Percentiles rank a stretch among this genome's conserved stretches.
phyloP scores from a whole-genome alignment of 148 eudicot species.

The Amaranthus hypochondriacus region DNA sequence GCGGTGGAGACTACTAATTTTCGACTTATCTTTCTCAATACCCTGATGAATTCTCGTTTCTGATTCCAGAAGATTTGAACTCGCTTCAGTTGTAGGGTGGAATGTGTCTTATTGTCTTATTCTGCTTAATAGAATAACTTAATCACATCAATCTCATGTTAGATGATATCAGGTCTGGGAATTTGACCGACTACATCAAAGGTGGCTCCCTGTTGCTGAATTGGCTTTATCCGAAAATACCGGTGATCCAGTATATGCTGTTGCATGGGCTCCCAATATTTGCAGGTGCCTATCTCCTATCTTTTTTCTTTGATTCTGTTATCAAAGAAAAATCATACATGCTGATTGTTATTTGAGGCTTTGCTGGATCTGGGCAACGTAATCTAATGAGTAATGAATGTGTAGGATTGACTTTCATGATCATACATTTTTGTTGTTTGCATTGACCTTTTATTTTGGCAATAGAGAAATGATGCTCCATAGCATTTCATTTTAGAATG shows the following conservation, averaged over 20 bases:
- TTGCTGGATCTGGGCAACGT: not conserved
- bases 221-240: constrained; percentile 62
- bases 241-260: constrained; percentile 61
- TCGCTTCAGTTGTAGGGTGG: not conserved
- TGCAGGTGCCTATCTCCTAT: constrained; percentile 51
- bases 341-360: not conserved
- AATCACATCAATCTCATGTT: constrained; percentile 23
- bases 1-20: not conserved
- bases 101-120: not conserved
- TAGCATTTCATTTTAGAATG: not conserved
- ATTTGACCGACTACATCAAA: constrained; percentile 90
- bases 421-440: not conserved
- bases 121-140: constrained; percentile 21
- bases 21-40: not conserved
- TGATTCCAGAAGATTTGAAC: not conserved
- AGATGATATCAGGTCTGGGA: constrained; percentile 79
- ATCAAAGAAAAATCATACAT: not conserved
- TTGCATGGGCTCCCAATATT: constrained; percentile 98
- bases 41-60: not conserved
- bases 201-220: constrained; percentile 99
- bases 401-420: not conserved
- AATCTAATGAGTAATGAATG: not conserved
- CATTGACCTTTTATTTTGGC: not conserved
- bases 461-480: not conserved
- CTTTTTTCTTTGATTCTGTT: not conserved